Base-by-base conservation (phyloP, 1,139 yeast genomes). In the Eremothecium coryli region DNA sequence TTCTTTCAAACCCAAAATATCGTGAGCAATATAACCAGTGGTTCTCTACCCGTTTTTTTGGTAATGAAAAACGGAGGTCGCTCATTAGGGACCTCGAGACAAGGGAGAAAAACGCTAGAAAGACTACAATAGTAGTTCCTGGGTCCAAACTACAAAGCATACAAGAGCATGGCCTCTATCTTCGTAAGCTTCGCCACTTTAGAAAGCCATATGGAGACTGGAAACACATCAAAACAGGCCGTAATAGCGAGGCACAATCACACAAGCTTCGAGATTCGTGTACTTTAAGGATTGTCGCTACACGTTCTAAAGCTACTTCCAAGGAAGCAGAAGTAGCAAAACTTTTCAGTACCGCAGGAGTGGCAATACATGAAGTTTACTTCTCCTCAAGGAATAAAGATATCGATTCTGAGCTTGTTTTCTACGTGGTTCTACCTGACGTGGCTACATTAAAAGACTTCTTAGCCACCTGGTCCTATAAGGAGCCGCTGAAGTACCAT, bases 1-100 rank as follows among this genome's bases (percentile, higher is more conserved):
- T 76, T 0, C 60, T 76, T 31, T 66, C 72, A 21, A 82, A 77
- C 50, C 69, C 69, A 1, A 54, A 62, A 16, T 62, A 73, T 38
- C 63, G 82, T 45, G 62, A 68, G 2, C 66, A 70, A 32, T 77
- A 77, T 47, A 84, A 79, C 50, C 16, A 14, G 8, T 52, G 57
- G 57, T 41, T 36, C 25, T 11, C 16, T 5, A 21, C 18, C n/a
- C 22, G 23, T 1, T 29, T 35, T 14, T 23, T 37, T 8, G 18
- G 31, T 17, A 38, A 37, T 21, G 23, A 33, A 12, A 29, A 38
- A 22, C 33, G 49, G 18, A 22, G 30, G 5, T 36, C 26, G 26
- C 39, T 41, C 11, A 38, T 38, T 11, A 31, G 31, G 13, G 40
- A 40, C 31, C 32, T 46, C 33, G 28, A 38, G 12, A 23, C 15